These are phyloP conservation scores for Xylariaceae sp. DNA, from an alignment of 2,329 filamentous ascomycete species.

Conservation along the genomic window DNA sequence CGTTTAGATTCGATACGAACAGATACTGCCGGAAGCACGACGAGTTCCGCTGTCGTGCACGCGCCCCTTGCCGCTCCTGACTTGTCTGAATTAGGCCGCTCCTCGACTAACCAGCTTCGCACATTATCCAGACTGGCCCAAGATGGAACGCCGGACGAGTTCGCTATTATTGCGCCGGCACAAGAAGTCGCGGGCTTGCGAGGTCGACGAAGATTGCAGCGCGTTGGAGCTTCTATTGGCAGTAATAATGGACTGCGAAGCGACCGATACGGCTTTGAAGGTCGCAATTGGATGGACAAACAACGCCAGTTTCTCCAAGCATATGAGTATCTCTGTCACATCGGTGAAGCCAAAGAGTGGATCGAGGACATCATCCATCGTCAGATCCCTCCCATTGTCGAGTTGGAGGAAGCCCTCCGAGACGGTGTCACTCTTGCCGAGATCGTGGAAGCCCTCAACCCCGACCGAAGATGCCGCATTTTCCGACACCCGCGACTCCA, in stretches of 20 bases:
- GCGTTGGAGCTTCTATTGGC: slow-evolving; percentile 52
- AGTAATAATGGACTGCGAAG: slow-evolving; percentile 38
- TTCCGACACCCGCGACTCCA: slow-evolving; percentile 82
- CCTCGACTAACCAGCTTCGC: slow-evolving; percentile 82
- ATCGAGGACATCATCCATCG: slow-evolving; percentile 57
- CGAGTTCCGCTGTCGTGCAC: slow-evolving; percentile 35
- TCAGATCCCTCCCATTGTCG: slow-evolving; percentile 79
- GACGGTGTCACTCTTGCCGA: slow-evolving; percentile 94
- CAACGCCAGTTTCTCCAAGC: slow-evolving; percentile 93
- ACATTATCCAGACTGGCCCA: slow-evolving; percentile 80
- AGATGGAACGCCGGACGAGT: slow-evolving; percentile 69
- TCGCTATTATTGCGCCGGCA: slow-evolving; percentile 68
- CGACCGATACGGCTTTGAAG: slow-evolving; percentile 65
- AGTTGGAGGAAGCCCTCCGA: slow-evolving; percentile 85
- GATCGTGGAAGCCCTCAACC: slow-evolving; percentile 82
- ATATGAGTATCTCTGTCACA: slow-evolving; percentile 98
- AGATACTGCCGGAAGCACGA: slow-evolving; percentile 31
- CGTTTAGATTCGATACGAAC: slow-evolving; percentile 49
- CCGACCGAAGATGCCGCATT: slow-evolving; percentile 69
- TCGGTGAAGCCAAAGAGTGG: slow-evolving; percentile 98
- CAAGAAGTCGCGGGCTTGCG: slow-evolving; percentile 86
- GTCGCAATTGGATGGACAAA: slow-evolving; percentile 97
- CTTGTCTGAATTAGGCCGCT: slow-evolving; percentile 75
- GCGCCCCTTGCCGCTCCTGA: slow-evolving; percentile 61
- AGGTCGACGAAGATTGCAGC: slow-evolving; percentile 76